Evolutionary conservation across 805 yeast species (phyloP).

Genomic region (Wickerhamiella vanderwaltii): DNA sequence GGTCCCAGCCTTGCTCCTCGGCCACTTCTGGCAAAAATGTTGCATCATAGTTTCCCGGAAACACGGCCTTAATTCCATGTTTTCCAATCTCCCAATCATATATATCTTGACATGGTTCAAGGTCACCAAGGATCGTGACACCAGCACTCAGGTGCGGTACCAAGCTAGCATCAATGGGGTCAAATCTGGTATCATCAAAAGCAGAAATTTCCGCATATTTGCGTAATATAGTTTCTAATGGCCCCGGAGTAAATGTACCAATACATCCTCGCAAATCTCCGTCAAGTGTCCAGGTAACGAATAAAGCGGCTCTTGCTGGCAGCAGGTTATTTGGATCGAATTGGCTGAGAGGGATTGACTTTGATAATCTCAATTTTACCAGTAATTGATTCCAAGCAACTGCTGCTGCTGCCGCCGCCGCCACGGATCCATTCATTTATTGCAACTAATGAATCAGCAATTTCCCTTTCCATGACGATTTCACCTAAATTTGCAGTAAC

Average conservation of each 20-base stretch:
- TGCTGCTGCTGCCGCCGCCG: no score
- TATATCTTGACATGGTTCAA: constrained; percentile 39
- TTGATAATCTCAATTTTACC: neutral
- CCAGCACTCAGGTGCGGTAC: constrained; percentile 39
- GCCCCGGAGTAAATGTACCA: constrained; percentile 59
- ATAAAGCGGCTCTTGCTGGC: constrained; percentile 42
- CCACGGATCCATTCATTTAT: no score
- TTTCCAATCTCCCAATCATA: constrained; percentile 70
- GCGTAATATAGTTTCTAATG: constrained; percentile 45
- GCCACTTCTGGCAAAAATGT: constrained; percentile 91
- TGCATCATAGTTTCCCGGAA: constrained; percentile 42
- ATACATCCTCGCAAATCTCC: constrained; percentile 71
- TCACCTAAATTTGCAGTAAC: constrained; percentile 7
- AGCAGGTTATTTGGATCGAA: constrained; percentile 13
- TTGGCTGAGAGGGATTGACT: neutral
- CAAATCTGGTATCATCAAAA: constrained; percentile 64
- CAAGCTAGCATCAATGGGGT: constrained; percentile 48
- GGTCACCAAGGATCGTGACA: constrained; percentile 56
- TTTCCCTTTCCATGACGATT: constrained; percentile 4
- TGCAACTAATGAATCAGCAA: constrained; percentile 5
- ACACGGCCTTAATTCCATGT: constrained; percentile 64
- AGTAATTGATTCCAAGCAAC: constrained; percentile 7
- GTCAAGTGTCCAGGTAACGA: constrained; percentile 68
- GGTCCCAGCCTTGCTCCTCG: constrained; percentile 71
- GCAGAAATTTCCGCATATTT: constrained; percentile 60